These are phyloP conservation scores for Cystofilobasidium ferigula DNA, from an alignment of 768 basidiomycete genomes.

Conservation along the genomic window DNA sequence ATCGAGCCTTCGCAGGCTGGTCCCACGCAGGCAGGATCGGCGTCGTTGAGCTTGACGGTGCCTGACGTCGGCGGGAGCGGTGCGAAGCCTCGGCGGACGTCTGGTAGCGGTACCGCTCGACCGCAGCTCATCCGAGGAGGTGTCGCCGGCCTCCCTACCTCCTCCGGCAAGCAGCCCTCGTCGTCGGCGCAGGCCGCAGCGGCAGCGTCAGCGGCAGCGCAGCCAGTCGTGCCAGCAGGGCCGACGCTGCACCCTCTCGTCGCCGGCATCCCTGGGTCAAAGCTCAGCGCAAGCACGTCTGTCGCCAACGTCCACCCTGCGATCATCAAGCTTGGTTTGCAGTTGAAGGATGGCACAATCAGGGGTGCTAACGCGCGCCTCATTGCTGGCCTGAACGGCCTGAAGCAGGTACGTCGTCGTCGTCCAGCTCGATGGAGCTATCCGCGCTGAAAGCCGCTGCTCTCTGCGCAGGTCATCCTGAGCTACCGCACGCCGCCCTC, in stretches of 20 bases:
- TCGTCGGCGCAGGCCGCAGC: neutral
- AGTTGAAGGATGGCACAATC: slow-evolving; percentile 85
- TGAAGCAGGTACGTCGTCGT: slow-evolving; percentile 60
- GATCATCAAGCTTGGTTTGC: slow-evolving; percentile 71
- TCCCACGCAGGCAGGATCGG: no score
- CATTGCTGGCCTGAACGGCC: slow-evolving; percentile 78
- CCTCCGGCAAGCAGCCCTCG: neutral
- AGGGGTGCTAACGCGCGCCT: slow-evolving; percentile 91
- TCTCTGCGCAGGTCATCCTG: slow-evolving; percentile 68
- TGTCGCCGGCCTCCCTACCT: neutral
- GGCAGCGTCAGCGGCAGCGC: neutral
- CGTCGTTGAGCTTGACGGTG: neutral
- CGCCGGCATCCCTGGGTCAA: slow-evolving; percentile 16
- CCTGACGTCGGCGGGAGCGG: neutral
- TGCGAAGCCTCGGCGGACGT: neutral
- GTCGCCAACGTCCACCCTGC: slow-evolving; percentile 64
- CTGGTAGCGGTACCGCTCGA: neutral
- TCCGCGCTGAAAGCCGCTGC: no score
- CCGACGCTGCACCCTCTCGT: slow-evolving; percentile 24
- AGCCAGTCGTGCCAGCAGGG: neutral
- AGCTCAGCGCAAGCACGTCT: slow-evolving; percentile 6
- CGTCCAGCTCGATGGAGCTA: slow-evolving; percentile 5
- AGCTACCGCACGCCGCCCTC: slow-evolving; percentile 78
- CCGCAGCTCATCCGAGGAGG: slow-evolving; percentile 4
- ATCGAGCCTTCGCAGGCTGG: slow-evolving; percentile 9